A percentile compares a stretch with the other conserved stretches of the same genome.
Evolutionary conservation across 129 eudicot genomes (phyloP).

Genomic region (Arctium lappa): DNA sequence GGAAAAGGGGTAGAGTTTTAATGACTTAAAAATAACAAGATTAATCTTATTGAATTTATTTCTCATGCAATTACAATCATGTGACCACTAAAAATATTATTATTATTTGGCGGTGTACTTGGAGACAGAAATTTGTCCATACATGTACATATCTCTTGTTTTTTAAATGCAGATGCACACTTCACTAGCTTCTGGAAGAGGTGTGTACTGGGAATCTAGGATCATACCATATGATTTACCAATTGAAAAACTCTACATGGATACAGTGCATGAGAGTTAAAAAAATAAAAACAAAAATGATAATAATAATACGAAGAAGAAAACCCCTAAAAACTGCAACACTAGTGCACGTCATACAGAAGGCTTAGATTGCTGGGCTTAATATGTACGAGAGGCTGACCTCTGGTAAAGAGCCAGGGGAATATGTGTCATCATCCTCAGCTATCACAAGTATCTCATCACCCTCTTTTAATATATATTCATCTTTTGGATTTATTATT

Average conservation of each 20-base stretch:
- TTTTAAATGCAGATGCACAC: not conserved
- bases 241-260: too few relatives aligned
- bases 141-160: too few relatives aligned
- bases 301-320: not conserved
- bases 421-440: constrained; percentile 99
- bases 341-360: not conserved
- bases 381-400: constrained; percentile 36
- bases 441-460: constrained; percentile 97
- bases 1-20: not conserved
- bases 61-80: not conserved
- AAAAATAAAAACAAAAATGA: too few relatives aligned
- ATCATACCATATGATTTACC: not conserved
- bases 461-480: constrained; percentile 72
- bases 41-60: not conserved
- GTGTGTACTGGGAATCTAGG: not conserved
- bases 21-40: not conserved
- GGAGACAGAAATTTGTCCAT: too few relatives aligned
- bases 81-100: not conserved
- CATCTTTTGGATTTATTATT: constrained; percentile 80
- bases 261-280: too few relatives aligned
- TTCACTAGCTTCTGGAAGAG: too few relatives aligned
- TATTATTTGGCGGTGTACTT: not conserved
- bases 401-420: constrained; percentile 84
- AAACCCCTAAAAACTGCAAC: not conserved
- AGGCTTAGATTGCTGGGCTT: not conserved